Base-by-base conservation (phyloP, 2,329 filamentous ascomycete species). In the Raffaelea deltoideospora region DNA sequence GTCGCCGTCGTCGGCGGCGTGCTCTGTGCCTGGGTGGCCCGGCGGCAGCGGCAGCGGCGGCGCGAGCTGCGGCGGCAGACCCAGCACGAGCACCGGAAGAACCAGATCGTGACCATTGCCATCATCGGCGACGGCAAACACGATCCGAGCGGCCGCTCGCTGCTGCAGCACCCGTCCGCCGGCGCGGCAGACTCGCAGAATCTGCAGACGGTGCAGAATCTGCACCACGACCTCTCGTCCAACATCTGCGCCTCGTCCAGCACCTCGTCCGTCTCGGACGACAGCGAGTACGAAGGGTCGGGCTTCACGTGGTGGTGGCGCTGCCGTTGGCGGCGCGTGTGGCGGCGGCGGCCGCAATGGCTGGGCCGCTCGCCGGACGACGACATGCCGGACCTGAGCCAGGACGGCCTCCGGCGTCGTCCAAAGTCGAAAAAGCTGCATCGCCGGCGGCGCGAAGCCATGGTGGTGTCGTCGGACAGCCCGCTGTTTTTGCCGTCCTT, bases 1-100 rank as follows among this genome's bases (percentile, higher is more conserved):
- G 40, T 70, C 13, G 64, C 66, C 46, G 50, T 57, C 2, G 50
- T 46, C 8, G 39, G 68, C 7, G 63, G 61, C 1, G 50, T 64
- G 20, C 39, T 67, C 19, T 56, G 66, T 32, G 47, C 63, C 6
- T 61, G 59, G 51, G 42, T 57, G 3, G 55, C 55, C 9, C 51
- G 34, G 10, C 39, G 35, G 10, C 26, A 31, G 5, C 42, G 42
- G 4, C 39, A 21, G 5, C 31, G 18, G 15, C 41, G 24, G 7
- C 22, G 34, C 13, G 34, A 21, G 14, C 26, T 11, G 10, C 27
- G 31, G 7, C 23, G 14, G n/a, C 26, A 21, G 14, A 13, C 17
- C 3, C 33, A 37, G 18, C 31, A 38, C 10, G 37, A 35, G 13
- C 28, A 30, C 6, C 37, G 35, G 35, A 28, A 36, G 26, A 36